Evolutionary conservation across 1,139 yeast species (phyloP), one percentile per base, ranked within the genome.

Genomic region (Candida tunisiensis): DNA sequence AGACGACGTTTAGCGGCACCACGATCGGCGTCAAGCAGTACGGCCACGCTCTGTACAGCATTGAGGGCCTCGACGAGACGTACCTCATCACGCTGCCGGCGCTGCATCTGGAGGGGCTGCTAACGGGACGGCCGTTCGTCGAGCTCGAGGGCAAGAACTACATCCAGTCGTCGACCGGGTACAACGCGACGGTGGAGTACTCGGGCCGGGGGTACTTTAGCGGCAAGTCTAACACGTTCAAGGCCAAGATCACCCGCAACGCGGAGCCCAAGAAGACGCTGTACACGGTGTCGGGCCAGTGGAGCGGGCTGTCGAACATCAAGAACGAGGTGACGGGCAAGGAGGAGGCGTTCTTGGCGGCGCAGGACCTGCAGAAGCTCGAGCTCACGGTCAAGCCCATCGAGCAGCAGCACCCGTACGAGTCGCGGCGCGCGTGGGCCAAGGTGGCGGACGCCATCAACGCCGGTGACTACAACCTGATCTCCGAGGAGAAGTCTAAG

Each of bases 151-250:
- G 92, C 33, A 71, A 71, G 37, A 68, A 92, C 13, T 71, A 60
- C 46, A 80, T 88, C 44, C 92, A 79, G 52, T 63, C 83, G 21
- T 72, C 92, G 5, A 63, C 69, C 28, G 96, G 96, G 7, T 75
- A 70, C 53, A 52, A 65, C 37, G 69, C 91, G 13, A 64, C 66
- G 15, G 59, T 88, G 38, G 94, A 80, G 42, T 88, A 69, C 53
- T 63, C 79, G 24, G 98, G 98, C 20, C 72, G 88, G 51, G 98
- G 98, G 16, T 88, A 83, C 59, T 80, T 88, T 47, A 66, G 83
- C n/a, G 98, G 98, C 39, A 85, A 83, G 62, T 85, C 83, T 60
- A 85, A 88, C 56, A 57, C 85, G 7, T 83, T 75, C 59, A 85
- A 82, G 56, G 92, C 94, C 20, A 65, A 85, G 44, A 66, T 85